Percentiles rank a stretch among this genome's conserved stretches.
Evolutionary conservation across 2,329 filamentous ascomycete genomes (phyloP).

Genomic region (Madurella fahalii): DNA sequence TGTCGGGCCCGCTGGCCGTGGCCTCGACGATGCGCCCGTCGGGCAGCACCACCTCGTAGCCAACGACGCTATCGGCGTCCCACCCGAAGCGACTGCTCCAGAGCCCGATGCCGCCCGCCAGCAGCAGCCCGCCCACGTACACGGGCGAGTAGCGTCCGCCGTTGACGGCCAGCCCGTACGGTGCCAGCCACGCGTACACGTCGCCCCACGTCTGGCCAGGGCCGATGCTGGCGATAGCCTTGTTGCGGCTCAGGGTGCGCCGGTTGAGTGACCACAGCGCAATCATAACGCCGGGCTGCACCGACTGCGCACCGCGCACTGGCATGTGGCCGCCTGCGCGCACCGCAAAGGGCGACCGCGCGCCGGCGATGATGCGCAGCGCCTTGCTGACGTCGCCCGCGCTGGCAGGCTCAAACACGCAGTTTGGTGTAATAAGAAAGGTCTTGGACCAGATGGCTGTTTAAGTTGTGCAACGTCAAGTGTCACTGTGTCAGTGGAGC

Average conservation of each 20-base stretch:
- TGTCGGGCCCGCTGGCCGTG: constrained; percentile 26
- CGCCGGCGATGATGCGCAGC: neutral
- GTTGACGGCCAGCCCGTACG: constrained; percentile 1
- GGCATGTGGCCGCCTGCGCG: constrained; percentile 4
- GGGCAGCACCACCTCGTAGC: constrained; percentile 22
- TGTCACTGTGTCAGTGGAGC: too few species aligned
- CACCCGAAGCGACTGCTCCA: too few species aligned
- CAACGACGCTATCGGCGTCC: too few species aligned
- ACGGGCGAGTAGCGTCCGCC: constrained; percentile 26
- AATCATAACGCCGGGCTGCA: constrained; percentile 6
- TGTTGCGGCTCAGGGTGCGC: neutral
- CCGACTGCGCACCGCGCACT: neutral
- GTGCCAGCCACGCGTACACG: neutral
- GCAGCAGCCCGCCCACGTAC: constrained; percentile 27
- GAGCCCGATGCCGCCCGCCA: constrained; percentile 22
- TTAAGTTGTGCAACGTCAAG: too few species aligned
- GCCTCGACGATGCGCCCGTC: constrained; percentile 38
- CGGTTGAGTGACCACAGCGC: neutral
- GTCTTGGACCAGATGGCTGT: too few species aligned
- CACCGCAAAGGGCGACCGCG: neutral
- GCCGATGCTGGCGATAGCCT: neutral
- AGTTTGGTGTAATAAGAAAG: too few species aligned
- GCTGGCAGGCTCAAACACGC: neutral
- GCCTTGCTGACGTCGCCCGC: neutral
- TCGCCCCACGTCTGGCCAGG: neutral